phyloP scores from a whole-genome alignment of 2,329 filamentous ascomycete genomes.

The Fusarium poae region DNA sequence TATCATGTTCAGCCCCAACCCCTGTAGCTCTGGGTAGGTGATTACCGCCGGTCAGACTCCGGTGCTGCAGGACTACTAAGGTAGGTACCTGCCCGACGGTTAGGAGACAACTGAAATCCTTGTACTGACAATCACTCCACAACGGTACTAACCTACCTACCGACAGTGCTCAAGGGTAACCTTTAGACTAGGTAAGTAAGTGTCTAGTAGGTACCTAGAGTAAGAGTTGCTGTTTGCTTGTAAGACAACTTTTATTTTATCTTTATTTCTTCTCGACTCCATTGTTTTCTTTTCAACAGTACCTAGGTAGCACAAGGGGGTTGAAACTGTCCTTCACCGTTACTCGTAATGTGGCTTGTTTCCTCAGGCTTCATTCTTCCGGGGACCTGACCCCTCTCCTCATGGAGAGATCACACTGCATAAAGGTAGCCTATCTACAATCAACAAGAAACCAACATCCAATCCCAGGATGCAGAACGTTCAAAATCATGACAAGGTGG shows the following conservation, averaged over 20 bases:
- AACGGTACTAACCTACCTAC: not conserved
- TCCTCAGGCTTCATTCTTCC: not conserved
- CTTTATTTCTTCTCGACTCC: not conserved
- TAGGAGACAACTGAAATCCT: not conserved
- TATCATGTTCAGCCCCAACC: not conserved
- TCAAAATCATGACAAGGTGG: not conserved
- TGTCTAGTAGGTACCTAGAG: too few relatives aligned
- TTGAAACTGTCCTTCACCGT: not conserved
- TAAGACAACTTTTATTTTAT: not conserved
- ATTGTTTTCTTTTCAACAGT: not conserved
- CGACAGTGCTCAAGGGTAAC: conserved; percentile 1
- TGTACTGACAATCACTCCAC: conserved; percentile 5
- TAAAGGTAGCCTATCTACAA: not conserved
- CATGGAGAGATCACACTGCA: conserved; percentile 18
- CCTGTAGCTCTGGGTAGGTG: not conserved
- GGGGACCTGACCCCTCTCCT: conserved; percentile 21
- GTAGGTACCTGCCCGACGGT: conserved; percentile 4
- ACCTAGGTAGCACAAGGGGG: too few relatives aligned
- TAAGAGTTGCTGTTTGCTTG: not conserved
- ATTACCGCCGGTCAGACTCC: conserved; percentile 25
- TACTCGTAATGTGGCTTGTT: not conserved
- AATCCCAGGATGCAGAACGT: not conserved
- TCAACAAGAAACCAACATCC: not conserved
- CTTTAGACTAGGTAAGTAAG: too few relatives aligned
- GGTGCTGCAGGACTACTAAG: conserved; percentile 9